Evolutionary conservation across 306 rosid genomes (phyloP).

Genomic region (Gillenia trifoliata): DNA sequence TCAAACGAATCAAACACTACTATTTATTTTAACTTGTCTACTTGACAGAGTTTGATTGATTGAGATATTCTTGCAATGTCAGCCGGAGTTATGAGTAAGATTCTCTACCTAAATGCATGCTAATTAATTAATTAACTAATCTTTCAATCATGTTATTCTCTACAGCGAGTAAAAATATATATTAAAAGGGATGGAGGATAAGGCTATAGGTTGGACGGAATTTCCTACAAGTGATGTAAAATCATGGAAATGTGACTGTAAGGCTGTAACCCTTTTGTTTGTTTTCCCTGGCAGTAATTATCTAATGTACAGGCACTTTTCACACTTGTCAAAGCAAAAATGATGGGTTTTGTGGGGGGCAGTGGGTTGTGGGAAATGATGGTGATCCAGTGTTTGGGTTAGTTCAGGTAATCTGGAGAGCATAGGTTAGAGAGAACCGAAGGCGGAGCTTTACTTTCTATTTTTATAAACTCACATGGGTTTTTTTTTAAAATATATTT

Average conservation of each 20-base stretch:
- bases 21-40: too few species aligned
- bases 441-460: background rate
- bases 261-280: background rate
- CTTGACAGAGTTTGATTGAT: too few species aligned
- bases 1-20: too few species aligned
- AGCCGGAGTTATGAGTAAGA: too few species aligned
- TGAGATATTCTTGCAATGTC: too few species aligned
- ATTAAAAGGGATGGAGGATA: background rate
- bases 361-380: constrained; percentile 30
- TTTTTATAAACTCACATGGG: constrained; percentile 6
- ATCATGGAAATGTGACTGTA: constrained; percentile 55
- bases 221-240: constrained; percentile 62
- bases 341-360: constrained; percentile 46
- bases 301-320: constrained; percentile 18
- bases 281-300: background rate
- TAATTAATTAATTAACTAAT: too few species aligned
- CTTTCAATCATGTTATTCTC: too few species aligned
- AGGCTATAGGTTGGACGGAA: constrained; percentile 20
- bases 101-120: too few species aligned
- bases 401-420: background rate
- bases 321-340: constrained; percentile 40
- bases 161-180: too few species aligned
- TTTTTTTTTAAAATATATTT: background rate
- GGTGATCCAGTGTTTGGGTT: constrained; percentile 9
- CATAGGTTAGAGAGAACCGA: background rate